These are phyloP conservation scores for Nigrospora sphaerica DNA, from an alignment of 2,329 filamentous ascomycete genomes.

Conservation along the genomic window DNA sequence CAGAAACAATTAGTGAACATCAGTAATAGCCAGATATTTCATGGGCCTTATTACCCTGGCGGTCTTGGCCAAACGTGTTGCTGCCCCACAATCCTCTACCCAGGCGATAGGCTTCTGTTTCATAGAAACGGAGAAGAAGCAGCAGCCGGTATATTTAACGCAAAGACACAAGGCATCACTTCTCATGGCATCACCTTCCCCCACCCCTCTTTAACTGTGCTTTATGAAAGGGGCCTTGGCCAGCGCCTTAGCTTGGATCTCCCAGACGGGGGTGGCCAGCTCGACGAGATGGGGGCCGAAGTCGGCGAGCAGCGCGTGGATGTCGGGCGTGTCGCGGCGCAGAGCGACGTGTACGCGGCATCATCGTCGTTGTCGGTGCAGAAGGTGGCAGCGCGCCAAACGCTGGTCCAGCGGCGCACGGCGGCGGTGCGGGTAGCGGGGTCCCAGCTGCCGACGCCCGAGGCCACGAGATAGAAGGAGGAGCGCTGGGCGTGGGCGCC, in stretches of 20 bases:
- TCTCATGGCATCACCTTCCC: too few relatives aligned
- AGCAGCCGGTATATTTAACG: too few relatives aligned
- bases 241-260: constrained; percentile 24
- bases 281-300: constrained; percentile 26
- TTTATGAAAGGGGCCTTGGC: constrained; percentile 17
- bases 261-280: constrained; percentile 25
- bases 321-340: constrained; percentile 6
- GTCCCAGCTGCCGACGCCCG: constrained; percentile 24
- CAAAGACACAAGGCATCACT: too few relatives aligned
- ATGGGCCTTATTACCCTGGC: too few relatives aligned
- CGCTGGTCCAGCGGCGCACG: constrained; percentile 30
- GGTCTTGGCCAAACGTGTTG: too few relatives aligned
- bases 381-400: constrained; percentile 33
- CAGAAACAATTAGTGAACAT: too few relatives aligned
- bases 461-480: constrained; percentile 47
- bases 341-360: constrained; percentile 12
- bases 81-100: too few relatives aligned
- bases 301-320: constrained; percentile 13
- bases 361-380: too few relatives aligned
- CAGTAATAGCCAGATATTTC: too few relatives aligned
- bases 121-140: too few relatives aligned
- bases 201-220: too few relatives aligned
- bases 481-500: constrained; percentile 30
- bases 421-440: constrained; percentile 24
- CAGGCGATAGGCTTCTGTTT: too few relatives aligned